phyloP scores from a whole-genome alignment of 257 asterid genomes.

The Leptodermis oblonga region DNA sequence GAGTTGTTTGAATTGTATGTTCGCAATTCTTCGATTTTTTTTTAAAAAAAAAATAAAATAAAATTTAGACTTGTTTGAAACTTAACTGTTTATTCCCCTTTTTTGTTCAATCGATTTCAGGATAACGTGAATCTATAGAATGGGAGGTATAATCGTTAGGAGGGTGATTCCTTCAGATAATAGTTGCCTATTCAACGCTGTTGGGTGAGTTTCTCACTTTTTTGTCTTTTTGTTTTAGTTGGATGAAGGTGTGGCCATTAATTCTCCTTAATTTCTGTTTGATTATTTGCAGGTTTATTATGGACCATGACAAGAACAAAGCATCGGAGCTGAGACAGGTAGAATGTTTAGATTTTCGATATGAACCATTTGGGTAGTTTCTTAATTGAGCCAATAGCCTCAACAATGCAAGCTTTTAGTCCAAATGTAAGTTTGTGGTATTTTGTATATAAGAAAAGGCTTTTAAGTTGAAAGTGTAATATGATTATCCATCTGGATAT shows the following conservation, averaged over 20 bases:
- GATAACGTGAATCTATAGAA: slow-evolving; percentile 10
- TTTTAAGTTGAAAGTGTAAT: background rate
- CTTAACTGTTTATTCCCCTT: background rate
- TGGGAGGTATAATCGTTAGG: slow-evolving; percentile 77
- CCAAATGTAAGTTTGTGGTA: background rate
- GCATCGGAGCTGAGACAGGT: slow-evolving; percentile 95
- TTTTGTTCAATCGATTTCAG: slow-evolving; percentile 14
- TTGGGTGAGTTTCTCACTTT: slow-evolving; percentile 54
- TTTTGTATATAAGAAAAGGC: background rate
- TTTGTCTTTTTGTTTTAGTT: background rate
- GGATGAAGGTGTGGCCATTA: slow-evolving; percentile 4
- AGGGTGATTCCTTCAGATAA: slow-evolving; percentile 95
- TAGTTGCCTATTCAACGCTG: slow-evolving; percentile 96
- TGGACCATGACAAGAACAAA: slow-evolving; percentile 82
- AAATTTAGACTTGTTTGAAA: too few species aligned
- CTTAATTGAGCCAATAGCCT: background rate
- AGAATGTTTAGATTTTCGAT: slow-evolving; percentile 8
- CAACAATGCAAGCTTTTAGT: background rate
- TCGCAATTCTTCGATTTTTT: background rate
- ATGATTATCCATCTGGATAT: background rate
- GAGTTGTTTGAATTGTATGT: background rate
- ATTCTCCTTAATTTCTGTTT: slow-evolving; percentile 8
- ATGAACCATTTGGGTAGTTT: background rate
- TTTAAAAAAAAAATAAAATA: too few species aligned
- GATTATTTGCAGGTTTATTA: slow-evolving; percentile 61